Evolutionary conservation across 169 alveolate genomes (phyloP), one percentile per base, ranked within the genome.

Genomic region (Hepatocystis sp.): DNA sequence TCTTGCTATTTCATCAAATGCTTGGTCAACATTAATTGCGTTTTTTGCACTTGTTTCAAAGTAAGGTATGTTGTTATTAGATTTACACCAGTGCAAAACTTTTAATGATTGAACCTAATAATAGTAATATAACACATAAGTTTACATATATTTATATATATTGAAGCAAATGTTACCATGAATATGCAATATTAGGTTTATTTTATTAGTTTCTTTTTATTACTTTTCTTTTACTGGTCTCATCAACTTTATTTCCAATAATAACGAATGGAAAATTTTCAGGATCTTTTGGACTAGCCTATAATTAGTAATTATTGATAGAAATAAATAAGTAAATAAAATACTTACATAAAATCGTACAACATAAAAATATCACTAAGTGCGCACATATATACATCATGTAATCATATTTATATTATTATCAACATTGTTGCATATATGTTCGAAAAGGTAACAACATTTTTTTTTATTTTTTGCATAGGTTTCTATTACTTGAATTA

Each of bases 1-100:
- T 71, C 93, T 93, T 55, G 97, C 97, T 67, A 95, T 95, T 47
- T 95, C 98, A 81, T 93, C 94, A 84, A 98, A 98, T 1, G 99
- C 99, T 15, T 92, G 94, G 49, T 97, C 98, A 39, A 98, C 99
- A 84, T 97, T 98, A 25, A 93, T 91, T 21, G 98, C 98, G 51
- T 96, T 97, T 91, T 98, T 98, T 39, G 99, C 99, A 51, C 98
- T 94, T 11, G 99, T 97, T 86, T 98, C 99, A 86, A 97, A 97
- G 94, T 94, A 96, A 30, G 98, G 96, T 53, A 98, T 96, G 66
- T 94, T 92, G 46, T 96, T 95, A 63, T 97, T 95, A 21, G 96
- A 86, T 68, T 94, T 94, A 88, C 99, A 97, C 97, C 99, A 97
- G 67, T 97, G 96, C 58, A 88, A 71, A 25, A 99, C 99, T 84